Evolutionary conservation across 768 basidiomycete genomes (phyloP).

Genomic region (Boletus rubropictus): DNA sequence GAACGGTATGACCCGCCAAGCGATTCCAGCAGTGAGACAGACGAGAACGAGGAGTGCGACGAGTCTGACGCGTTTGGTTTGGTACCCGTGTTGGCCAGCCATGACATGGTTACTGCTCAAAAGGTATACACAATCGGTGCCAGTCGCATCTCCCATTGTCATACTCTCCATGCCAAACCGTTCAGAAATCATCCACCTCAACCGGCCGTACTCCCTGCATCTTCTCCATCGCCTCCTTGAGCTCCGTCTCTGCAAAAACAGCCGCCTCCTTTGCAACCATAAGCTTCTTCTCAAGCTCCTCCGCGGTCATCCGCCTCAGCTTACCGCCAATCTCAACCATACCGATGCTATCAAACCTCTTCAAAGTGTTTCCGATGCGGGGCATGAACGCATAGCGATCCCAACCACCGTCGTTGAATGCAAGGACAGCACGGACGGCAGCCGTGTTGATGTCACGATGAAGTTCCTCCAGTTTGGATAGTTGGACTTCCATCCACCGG

Average conservation of each 20-base stretch:
- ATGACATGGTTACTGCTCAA: conserved; percentile 15
- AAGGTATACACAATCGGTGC: too few relatives aligned
- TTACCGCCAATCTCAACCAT: conserved; percentile 41
- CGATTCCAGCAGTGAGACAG: conserved; percentile 19
- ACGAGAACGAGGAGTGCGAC: conserved; percentile 20
- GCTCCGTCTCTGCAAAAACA: conserved; percentile 65
- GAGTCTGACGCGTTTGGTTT: conserved; percentile 12
- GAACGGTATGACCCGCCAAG: conserved; percentile 9
- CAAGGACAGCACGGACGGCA: conserved; percentile 73
- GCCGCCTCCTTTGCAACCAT: conserved; percentile 65
- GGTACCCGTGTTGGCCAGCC: conserved; percentile 14
- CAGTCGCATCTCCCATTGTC: too few relatives aligned
- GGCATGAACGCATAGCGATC: conserved; percentile 66
- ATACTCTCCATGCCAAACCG: neutral
- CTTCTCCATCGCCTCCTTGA: conserved; percentile 69
- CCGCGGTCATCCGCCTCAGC: conserved; percentile 50
- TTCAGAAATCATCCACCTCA: conserved; percentile 33
- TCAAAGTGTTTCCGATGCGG: conserved; percentile 60
- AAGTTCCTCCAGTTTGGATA: conserved; percentile 82
- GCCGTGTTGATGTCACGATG: conserved; percentile 89
- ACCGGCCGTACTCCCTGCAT: conserved; percentile 52
- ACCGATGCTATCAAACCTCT: conserved; percentile 64
- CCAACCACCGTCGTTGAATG: conserved; percentile 85
- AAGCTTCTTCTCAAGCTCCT: conserved; percentile 74
- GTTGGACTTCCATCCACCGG: conserved; percentile 88